Percentiles rank a stretch among this genome's conserved stretches.
Conservation (phyloP, 2,329 filamentous ascomycete species). For the Bisporella sp. region DNA sequence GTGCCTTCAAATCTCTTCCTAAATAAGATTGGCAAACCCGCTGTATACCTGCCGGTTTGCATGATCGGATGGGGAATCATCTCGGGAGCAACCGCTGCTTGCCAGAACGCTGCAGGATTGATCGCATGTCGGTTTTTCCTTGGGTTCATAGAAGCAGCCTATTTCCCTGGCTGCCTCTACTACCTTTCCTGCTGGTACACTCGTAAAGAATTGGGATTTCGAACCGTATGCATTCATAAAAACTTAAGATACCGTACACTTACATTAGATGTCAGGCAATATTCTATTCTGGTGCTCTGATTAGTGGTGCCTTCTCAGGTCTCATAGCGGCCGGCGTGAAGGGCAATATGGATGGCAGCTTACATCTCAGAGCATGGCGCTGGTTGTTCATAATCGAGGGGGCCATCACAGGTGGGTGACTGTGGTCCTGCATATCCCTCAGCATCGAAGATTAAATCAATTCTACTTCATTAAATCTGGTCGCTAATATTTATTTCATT, state of each 20-base stretch:
- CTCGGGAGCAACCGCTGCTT: constrained; percentile 40
- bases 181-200: constrained; percentile 64
- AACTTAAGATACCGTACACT: too few relatives aligned
- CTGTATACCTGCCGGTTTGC: constrained; percentile 41
- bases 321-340: constrained; percentile 59
- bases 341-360: constrained; percentile 51
- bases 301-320: constrained; percentile 67
- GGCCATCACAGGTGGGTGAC: constrained; percentile 39
- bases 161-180: constrained; percentile 55
- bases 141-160: constrained; percentile 48
- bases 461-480: too few relatives aligned
- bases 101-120: constrained; percentile 38
- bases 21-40: constrained; percentile 42
- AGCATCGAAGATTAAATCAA: too few relatives aligned
- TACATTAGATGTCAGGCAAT: constrained; percentile 36
- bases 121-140: constrained; percentile 41
- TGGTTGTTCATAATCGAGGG: constrained; percentile 69
- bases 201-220: constrained; percentile 57
- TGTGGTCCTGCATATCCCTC: too few relatives aligned
- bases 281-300: constrained; percentile 60
- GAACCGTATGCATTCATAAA: constrained; percentile 33
- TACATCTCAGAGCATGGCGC: constrained; percentile 54
- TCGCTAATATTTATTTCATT: too few relatives aligned
- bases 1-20: constrained; percentile 42
- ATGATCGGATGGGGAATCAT: constrained; percentile 45